Base-by-base conservation (phyloP, 2,329 filamentous ascomycete species). In the Aspergillus sp. region DNA sequence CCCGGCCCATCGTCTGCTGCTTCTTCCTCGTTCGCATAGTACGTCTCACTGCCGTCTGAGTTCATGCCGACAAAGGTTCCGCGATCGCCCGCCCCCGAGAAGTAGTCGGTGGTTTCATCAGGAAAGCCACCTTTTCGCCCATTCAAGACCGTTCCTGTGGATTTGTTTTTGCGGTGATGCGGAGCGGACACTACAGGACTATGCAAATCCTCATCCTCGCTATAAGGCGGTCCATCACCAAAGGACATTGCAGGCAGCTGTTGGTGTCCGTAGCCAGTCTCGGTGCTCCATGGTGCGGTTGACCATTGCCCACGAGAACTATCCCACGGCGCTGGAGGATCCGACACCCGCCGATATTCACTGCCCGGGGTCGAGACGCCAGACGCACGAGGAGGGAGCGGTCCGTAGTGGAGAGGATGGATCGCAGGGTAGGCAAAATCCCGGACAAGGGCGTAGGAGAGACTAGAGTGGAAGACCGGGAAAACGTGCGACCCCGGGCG, bases 161-260 rank as follows among this genome's bases (percentile, higher is more conserved):
- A 84, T 58, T 84, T 93, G 62, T 88, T 81, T 60, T 91, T 93
- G 52, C 82, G 81, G 58, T 93, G 86, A 36, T 83, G 73, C 24
- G 82, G 82, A 44, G 82, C 85, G 10, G 88, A 85, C 12, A 94
- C 84, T 11, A 80, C 73, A 0, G 88, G 88, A 53, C 86, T 93
- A 52, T 91, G 85, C 26, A 95, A 71, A 58, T 96, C 91, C 48
- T 96, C 86, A 51, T 96, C 88, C 62, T 95, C 88, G 58, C 86
- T 93, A 66, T 86, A 96, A 2, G 88, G 89, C 14, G 88, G 88
- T 0, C 88, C 88, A 53, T 91, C 86, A 3, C 77, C 83, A 48
- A 91, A 89, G 30, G 85, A 76, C 53, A 91, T 86, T 13, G 83
- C 82, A 7, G 85, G 80, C 11, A 93, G 69, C 50, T 88, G 82